Evolutionary conservation across 164 flowering plant species (phyloP), one percentile per base, ranked within the genome.

Genomic region (Brasenia schreberi): DNA sequence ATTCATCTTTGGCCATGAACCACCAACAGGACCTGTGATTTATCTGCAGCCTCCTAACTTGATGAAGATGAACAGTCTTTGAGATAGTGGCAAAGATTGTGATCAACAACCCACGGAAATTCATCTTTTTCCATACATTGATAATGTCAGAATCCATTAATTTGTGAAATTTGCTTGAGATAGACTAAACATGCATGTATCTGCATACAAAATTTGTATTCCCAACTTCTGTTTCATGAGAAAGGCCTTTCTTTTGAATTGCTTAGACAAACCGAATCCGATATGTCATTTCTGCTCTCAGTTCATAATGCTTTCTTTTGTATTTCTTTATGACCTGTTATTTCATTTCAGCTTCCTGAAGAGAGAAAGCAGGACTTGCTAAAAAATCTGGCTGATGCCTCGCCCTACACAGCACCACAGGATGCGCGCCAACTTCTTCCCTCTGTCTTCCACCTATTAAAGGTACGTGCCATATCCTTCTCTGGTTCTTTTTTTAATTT

Each of bases 401-500:
- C 97, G 59, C 92, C 97, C 66, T 89, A 84, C 71, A 84, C 96
- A 59, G 66, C 88, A 45, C 86, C 99, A 14, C 99, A 84, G 56
- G 97, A 91, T 72, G 81, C 99, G 63, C 87, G 97, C 33, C 92
- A 84, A 74, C 82, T 88, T 70, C 93, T 94, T 75, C 95, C 96
- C 65, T 85, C 90, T 61, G 72, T 94, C 71, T 86, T 85, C 71
- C 87, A 82, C 78, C 87, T 94, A 33, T 69, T 94, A 53, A 94
- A 89, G 99, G 97, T 92, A 78, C 5, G 3, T 64, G 27, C 19
- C 23, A 43, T 60, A 49, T 61, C 58, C 58, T 16, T 4, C 52
- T 52, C 11, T 39, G 43, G 14, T 62, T 17, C 52, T 18, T 33
- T 33, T 42, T 11, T 61, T 14, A 43, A 65, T 27, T 18, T 44